Evolutionary conservation across 2,329 filamentous ascomycete species (phyloP).

Genomic region (Beauveria sp.): DNA sequence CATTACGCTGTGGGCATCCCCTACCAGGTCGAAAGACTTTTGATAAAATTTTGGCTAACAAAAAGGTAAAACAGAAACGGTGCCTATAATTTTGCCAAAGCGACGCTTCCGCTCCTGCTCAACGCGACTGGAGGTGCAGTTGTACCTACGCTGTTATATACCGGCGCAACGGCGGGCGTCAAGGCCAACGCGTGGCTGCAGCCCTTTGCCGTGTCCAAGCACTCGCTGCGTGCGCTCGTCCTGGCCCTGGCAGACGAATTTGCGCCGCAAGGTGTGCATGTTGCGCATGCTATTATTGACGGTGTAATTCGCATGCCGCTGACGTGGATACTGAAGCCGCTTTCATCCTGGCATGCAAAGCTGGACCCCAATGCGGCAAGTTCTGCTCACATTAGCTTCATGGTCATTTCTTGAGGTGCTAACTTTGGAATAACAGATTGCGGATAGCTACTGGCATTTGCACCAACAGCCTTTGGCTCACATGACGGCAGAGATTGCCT

Average conservation of each 20-base stretch:
- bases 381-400: background rate
- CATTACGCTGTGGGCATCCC: background rate
- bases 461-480: slow-evolving; percentile 2
- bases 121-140: background rate
- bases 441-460: slow-evolving; percentile 11
- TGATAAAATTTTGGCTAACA: background rate
- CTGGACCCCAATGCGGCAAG: slow-evolving; percentile 8
- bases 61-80: background rate
- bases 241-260: slow-evolving; percentile 3
- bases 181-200: slow-evolving; percentile 13
- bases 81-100: slow-evolving; percentile 6
- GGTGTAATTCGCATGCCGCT: slow-evolving; percentile 12
- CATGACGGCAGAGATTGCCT: background rate
- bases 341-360: slow-evolving; percentile 11
- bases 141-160: slow-evolving; percentile 8
- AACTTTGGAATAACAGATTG: background rate
- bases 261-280: slow-evolving; percentile 10
- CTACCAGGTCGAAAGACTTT: too few species aligned
- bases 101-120: slow-evolving; percentile 5
- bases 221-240: slow-evolving; percentile 2
- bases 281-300: slow-evolving; percentile 11
- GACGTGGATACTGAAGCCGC: slow-evolving; percentile 10
- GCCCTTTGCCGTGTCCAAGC: slow-evolving; percentile 8
- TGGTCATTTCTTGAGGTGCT: background rate
- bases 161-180: slow-evolving; percentile 9